phyloP scores from a whole-genome alignment of 331 rosid species.

The Acacia concinna region DNA sequence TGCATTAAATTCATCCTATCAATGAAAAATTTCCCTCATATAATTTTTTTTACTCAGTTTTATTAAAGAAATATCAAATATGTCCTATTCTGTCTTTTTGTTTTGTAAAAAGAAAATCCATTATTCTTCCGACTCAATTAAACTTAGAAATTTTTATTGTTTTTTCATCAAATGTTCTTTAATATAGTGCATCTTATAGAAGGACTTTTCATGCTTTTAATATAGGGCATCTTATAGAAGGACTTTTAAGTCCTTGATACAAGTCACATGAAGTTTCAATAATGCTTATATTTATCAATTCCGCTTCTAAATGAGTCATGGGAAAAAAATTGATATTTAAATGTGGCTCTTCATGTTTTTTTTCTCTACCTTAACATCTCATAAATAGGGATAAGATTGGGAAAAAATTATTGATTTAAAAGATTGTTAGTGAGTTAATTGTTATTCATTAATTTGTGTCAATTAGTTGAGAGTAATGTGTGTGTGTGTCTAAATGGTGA shows the following conservation, averaged over 20 bases:
- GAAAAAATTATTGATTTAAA: no score
- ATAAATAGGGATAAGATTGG: not conserved
- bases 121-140: not conserved
- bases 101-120: not conserved
- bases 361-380: not conserved
- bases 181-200: no score
- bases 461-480: not conserved
- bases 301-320: no score
- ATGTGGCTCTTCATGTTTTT: no score
- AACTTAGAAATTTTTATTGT: no score
- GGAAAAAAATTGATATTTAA: no score
- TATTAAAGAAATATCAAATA: not conserved
- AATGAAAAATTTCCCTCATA: not conserved
- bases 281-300: no score
- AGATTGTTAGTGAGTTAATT: no score
- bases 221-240: no score
- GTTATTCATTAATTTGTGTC: not conserved
- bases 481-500: no score
- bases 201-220: not conserved
- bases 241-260: no score
- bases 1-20: not conserved
- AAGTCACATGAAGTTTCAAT: no score
- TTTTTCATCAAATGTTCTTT: not conserved
- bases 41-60: not conserved
- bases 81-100: not conserved